Percentiles rank a stretch among this genome's conserved stretches.
phyloP scores from a whole-genome alignment of 1,139 yeast genomes.

The Williopsis jadinii region DNA sequence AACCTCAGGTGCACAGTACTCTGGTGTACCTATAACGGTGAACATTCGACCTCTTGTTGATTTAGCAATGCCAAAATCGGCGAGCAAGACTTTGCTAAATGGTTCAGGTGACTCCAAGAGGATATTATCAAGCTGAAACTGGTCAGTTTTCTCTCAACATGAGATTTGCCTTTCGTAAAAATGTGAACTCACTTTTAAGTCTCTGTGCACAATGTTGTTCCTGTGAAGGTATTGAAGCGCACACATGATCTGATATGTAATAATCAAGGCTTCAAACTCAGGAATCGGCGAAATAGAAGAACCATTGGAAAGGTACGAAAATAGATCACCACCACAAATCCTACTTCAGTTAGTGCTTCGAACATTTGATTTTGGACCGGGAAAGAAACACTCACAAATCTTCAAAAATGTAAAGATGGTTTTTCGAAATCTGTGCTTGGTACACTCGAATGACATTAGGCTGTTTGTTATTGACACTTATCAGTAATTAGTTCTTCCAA shows the following conservation, averaged over 20 bases:
- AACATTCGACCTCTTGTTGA: constrained; percentile 35
- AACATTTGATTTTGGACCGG: no score
- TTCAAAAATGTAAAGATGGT: constrained; percentile 41
- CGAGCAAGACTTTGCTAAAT: constrained; percentile 43
- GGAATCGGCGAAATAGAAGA: constrained; percentile 35
- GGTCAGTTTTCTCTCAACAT: no score
- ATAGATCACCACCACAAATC: constrained; percentile 58
- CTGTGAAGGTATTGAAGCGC: constrained; percentile 50
- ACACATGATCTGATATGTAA: constrained; percentile 47
- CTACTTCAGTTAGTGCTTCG: constrained; percentile 5
- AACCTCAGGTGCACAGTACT: constrained; percentile 64
- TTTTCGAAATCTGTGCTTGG: constrained; percentile 31
- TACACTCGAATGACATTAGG: constrained; percentile 40
- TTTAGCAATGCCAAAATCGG: constrained; percentile 66
- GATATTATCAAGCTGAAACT: constrained; percentile 42
- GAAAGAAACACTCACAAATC: constrained; percentile 29
- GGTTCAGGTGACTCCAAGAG: constrained; percentile 45
- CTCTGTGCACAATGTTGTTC: constrained; percentile 46
- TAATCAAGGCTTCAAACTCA: constrained; percentile 47
- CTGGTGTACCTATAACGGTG: constrained; percentile 61
- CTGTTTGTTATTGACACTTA: constrained; percentile 15
- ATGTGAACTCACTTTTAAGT: constrained; percentile 32
- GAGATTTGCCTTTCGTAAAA: no score
- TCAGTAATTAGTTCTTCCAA: no score
- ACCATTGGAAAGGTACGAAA: constrained; percentile 48